Evolutionary conservation across 139 green algal genomes (phyloP), one percentile per base, ranked within the genome.

Genomic region (Spirogloea muscicola): DNA sequence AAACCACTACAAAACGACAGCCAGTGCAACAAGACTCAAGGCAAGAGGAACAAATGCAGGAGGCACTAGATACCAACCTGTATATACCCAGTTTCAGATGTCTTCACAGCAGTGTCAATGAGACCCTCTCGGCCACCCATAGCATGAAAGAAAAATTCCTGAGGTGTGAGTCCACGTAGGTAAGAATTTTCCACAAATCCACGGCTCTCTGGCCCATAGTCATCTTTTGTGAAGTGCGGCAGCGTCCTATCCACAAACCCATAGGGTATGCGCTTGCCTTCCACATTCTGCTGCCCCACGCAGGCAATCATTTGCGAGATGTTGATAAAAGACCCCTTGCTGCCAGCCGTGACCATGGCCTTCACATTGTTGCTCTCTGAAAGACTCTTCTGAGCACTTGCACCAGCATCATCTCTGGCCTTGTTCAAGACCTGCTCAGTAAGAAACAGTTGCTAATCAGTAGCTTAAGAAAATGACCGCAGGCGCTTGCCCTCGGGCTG

Each of bases 281-380:
- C 95, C 40, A 99, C 94, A 81, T 98, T 99, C 88, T 99, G 95
- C 90, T 99, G 95, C 18, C 93, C 95, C 81, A 98, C 94, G 68
- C 95, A 99, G 0, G 94, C 95, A 86, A 96, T 96, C 93, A 99
- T 98, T 92, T 97, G 92, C 2, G 93, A 97, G 84, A 99, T 99
- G 89, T 99, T 99, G 86, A 98, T 96, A 88, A 96, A 96, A 37
- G 89, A 96, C 37, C 95, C 95, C 88, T 99, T 99, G 80, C 82
- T 91, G 27, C 93, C 94, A 7, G 90, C 90, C 2, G 88, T 93
- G 37, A 97, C 93, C 94, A 98, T 99, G 79, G 91, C 91, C 80
- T 98, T 93, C 27, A 99, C 91, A 82, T 98, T 98, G 89, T 99
- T 99, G 65, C 84, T 88, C 72, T 94, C 94, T 40, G 85, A 80